Conservation (phyloP, 2,329 filamentous ascomycete species). For the Sphaerostilbella broomeana region DNA sequence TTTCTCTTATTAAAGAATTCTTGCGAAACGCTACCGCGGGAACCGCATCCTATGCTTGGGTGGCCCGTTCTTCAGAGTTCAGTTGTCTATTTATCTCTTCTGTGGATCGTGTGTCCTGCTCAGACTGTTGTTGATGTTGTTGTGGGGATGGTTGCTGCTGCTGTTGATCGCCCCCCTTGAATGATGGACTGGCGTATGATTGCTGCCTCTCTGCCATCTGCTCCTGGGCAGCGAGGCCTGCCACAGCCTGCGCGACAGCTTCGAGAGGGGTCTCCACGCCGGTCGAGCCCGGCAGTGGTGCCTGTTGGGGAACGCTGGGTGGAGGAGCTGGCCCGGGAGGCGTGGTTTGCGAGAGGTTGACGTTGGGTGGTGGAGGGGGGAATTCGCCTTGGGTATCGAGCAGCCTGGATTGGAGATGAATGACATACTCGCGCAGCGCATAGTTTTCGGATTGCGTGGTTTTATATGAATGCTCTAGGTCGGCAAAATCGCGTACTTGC, state of each 20-base stretch:
- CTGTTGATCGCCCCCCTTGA: conserved; percentile 33
- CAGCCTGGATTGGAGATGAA: conserved; percentile 79
- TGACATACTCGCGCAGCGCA: conserved; percentile 83
- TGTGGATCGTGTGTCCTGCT: conserved; percentile 38
- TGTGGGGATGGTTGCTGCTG: conserved; percentile 30
- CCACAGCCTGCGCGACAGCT: conserved; percentile 45
- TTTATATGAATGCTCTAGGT: conserved; percentile 72
- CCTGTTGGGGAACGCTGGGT: conserved; percentile 17
- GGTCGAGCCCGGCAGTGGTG: conserved; percentile 16
- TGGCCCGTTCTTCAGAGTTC: conserved; percentile 30
- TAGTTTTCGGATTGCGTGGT: conserved; percentile 84
- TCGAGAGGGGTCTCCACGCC: conserved; percentile 37
- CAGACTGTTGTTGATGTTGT: too few relatives aligned
- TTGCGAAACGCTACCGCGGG: neutral
- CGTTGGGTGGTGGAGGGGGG: conserved; percentile 73
- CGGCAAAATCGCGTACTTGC: conserved; percentile 74
- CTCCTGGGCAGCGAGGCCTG: conserved; percentile 37
- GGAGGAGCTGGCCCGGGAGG: conserved; percentile 20
- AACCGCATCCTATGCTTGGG: conserved; percentile 16
- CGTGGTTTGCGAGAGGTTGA: conserved; percentile 51
- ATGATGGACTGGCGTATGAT: conserved; percentile 24
- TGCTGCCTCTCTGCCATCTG: conserved; percentile 32
- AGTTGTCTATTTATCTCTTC: conserved; percentile 52
- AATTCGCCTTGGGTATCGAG: conserved; percentile 78
- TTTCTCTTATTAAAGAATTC: conserved; percentile 16